A percentile compares a stretch with the other conserved stretches of the same genome.
Evolutionary conservation across 805 yeast genomes (phyloP).

Genomic region (Candida orba): DNA sequence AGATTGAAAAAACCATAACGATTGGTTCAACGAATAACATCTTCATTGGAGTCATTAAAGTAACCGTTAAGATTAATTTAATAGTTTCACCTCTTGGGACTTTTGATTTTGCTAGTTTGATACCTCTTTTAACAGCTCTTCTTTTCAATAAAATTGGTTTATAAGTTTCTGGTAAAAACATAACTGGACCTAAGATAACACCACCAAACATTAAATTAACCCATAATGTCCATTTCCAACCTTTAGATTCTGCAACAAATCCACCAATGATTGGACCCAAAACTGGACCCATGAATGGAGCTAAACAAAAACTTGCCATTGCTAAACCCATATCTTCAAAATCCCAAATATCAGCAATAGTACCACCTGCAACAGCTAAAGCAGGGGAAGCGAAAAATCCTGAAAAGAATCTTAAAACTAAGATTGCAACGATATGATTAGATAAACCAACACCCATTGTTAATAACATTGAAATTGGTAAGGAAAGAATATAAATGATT

Average conservation of each 20-base stretch:
- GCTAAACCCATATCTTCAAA: constrained; percentile 61
- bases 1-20: constrained; percentile 59
- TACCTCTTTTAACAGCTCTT: constrained; percentile 56
- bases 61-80: constrained; percentile 38
- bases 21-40: constrained; percentile 73
- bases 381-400: constrained; percentile 80
- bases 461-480: constrained; percentile 63
- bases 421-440: constrained; percentile 48
- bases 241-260: constrained; percentile 51
- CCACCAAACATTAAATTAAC: constrained; percentile 64
- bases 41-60: constrained; percentile 55
- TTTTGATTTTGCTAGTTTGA: constrained; percentile 35
- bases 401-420: constrained; percentile 65
- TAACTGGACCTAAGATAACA: constrained; percentile 37
- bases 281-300: constrained; percentile 78
- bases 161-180: constrained; percentile 60
- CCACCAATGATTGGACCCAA: constrained; percentile 72
- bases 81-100: constrained; percentile 32
- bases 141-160: constrained; percentile 54
- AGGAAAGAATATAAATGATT: constrained; percentile 48
- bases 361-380: constrained; percentile 79
- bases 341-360: constrained; percentile 71
- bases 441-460: constrained; percentile 70
- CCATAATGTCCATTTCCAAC: constrained; percentile 71
- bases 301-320: constrained; percentile 70